Evolutionary conservation across 2,329 filamentous ascomycete genomes (phyloP).

Genomic region (Pseudodiploospora longispora): DNA sequence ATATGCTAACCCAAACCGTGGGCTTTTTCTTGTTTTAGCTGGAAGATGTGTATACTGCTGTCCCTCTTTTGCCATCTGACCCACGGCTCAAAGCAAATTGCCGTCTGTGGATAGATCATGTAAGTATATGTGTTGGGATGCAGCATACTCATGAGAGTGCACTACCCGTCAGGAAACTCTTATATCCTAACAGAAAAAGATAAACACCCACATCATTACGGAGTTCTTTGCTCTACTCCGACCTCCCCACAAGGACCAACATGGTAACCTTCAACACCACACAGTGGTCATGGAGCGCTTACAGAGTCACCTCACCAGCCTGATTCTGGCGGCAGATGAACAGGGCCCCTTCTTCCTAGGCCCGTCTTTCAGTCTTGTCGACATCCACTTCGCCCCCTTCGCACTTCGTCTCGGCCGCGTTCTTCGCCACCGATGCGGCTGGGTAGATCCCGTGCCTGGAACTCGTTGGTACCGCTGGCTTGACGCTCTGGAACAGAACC

Average conservation of each 20-base stretch:
- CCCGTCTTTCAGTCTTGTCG: slow-evolving; percentile 51
- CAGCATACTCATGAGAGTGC: no score
- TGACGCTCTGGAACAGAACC: slow-evolving; percentile 57
- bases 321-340: slow-evolving; percentile 38
- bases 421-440: slow-evolving; percentile 55
- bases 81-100: slow-evolving; percentile 64
- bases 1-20: background rate
- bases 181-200: slow-evolving; percentile 31
- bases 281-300: slow-evolving; percentile 45
- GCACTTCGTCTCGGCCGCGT: slow-evolving; percentile 60
- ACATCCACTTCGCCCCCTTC: slow-evolving; percentile 70
- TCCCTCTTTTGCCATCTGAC: slow-evolving; percentile 55
- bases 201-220: slow-evolving; percentile 70
- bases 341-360: slow-evolving; percentile 62
- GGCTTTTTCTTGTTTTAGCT: slow-evolving; percentile 34
- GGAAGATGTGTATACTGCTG: slow-evolving; percentile 60
- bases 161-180: background rate
- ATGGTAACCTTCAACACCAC: slow-evolving; percentile 37
- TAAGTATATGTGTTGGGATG: slow-evolving; percentile 29
- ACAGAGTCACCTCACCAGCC: slow-evolving; percentile 50
- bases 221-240: slow-evolving; percentile 67
- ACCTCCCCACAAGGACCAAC: slow-evolving; percentile 44
- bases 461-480: slow-evolving; percentile 64
- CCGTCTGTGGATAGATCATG: slow-evolving; percentile 74
- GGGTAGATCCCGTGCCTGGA: slow-evolving; percentile 55